Evolutionary conservation across 192 early-diverging fungal species (phyloP).

Genomic region (Coemansia erecta): DNA sequence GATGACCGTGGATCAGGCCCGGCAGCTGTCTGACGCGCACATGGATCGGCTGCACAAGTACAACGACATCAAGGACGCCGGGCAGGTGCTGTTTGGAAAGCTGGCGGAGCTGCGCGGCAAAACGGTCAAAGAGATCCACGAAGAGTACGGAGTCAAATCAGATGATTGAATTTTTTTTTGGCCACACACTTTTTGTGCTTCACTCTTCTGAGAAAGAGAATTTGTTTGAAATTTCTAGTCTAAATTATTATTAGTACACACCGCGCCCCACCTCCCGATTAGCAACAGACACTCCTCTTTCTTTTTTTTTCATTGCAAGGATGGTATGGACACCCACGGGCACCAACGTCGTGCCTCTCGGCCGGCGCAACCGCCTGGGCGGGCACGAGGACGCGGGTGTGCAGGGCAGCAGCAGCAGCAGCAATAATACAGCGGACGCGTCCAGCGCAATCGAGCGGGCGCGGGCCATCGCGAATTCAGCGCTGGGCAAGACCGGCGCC

Average conservation of each 20-base stretch:
- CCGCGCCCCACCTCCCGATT: no score
- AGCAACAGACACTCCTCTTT: no score
- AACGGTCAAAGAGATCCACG: constrained; percentile 44
- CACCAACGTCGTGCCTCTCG: constrained; percentile 50
- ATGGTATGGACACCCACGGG: constrained; percentile 52
- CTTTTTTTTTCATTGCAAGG: constrained; percentile 1
- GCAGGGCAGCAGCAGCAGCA: background rate
- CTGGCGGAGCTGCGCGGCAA: constrained; percentile 46
- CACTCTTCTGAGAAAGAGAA: no score
- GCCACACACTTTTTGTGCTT: no score
- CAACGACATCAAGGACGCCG: constrained; percentile 50
- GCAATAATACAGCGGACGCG: constrained; percentile 19
- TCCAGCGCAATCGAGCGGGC: constrained; percentile 43
- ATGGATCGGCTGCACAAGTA: constrained; percentile 47
- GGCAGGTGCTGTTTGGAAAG: constrained; percentile 49
- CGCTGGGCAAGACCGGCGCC: constrained; percentile 12
- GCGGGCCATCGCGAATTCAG: constrained; percentile 45
- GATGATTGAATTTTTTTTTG: background rate
- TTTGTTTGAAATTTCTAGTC: no score
- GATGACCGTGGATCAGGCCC: constrained; percentile 28
- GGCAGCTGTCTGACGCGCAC: constrained; percentile 27
- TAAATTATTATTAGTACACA: no score
- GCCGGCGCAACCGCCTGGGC: constrained; percentile 29
- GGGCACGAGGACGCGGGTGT: constrained; percentile 5
- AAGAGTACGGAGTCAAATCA: constrained; percentile 26